Percentiles rank a stretch among this genome's conserved stretches.
Evolutionary conservation across 2,329 filamentous ascomycete species (phyloP).

Genomic region (Alternaria incomplexa): DNA sequence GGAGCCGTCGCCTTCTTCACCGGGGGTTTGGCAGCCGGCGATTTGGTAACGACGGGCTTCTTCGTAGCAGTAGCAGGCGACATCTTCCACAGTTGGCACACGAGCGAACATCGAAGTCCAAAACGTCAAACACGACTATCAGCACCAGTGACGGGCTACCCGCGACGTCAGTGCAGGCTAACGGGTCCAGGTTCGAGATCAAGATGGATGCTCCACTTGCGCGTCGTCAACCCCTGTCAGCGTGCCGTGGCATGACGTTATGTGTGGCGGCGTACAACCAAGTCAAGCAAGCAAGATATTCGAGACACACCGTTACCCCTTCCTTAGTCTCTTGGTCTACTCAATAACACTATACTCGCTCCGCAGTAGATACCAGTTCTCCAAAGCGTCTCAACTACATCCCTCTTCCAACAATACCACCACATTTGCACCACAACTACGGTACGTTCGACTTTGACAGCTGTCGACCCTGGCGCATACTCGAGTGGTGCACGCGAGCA

Average conservation of each 20-base stretch:
- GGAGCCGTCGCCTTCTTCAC: neutral
- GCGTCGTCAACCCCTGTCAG: conserved; percentile 25
- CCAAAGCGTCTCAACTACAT: neutral
- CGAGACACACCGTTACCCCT: conserved; percentile 13
- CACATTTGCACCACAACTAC: neutral
- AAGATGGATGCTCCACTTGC: conserved; percentile 33
- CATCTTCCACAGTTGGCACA: conserved; percentile 11
- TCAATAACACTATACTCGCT: conserved; percentile 6
- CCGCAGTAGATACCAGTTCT: conserved; percentile 1
- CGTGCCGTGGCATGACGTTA: conserved; percentile 39
- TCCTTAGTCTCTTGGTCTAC: conserved; percentile 15
- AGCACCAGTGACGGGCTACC: conserved; percentile 11
- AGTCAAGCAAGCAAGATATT: conserved; percentile 31
- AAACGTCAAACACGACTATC: conserved; percentile 8
- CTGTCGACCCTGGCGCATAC: conserved; percentile 7
- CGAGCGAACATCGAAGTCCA: conserved; percentile 7
- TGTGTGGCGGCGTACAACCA: conserved; percentile 37
- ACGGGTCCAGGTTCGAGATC: conserved; percentile 33
- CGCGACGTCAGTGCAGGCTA: conserved; percentile 25
- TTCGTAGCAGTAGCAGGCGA: conserved; percentile 37
- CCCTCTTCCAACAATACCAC: neutral
- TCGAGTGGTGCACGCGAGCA: conserved; percentile 29
- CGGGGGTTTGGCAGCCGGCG: conserved; percentile 1
- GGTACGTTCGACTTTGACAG: conserved; percentile 18
- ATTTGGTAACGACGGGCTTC: conserved; percentile 16